Evolutionary conservation across 768 basidiomycete genomes (phyloP), one percentile per base, ranked within the genome.

Genomic region (Candolleomyces eurysporus): DNA sequence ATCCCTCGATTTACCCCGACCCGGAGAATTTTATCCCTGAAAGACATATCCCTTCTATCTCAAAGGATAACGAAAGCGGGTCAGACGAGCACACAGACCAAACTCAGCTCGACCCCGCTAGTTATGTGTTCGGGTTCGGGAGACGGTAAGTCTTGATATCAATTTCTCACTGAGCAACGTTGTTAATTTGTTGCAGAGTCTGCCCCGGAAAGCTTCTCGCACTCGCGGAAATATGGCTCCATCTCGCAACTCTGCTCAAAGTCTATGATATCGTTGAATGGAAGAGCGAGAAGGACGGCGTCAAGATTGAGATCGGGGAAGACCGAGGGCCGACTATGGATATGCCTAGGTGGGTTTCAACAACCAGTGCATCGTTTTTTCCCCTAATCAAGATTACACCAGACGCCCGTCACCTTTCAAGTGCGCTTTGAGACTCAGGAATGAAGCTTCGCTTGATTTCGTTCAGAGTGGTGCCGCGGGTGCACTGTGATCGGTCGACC

Each of bases 151-250:
- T 53, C 36, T 10, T 13, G 5, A 46, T 53, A 22, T 39, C 16
- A 17, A 5, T 31, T 32, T 53, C 32, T 31, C 19, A 14, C 14
- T 30, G 8, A 14, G 6, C 14, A 6, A 8, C 52, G 26, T 32
- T 32, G 7, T 8, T 9, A 14, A 19, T 8, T 14, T 19, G 49
- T 6, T 31, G 1, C 32, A 53, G 52, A 31, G 19, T 56, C 40
- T 56, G 54, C 40, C 54, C 54, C 2, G 54, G 54, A 6, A 56
- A 56, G 21, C 39, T 39, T 4, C 54, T 56, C 40, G 54, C 54
- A 8, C 54, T 42, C 6, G 54, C 54, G 14, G 54, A 56, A 39
- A 56, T 56, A 39, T 56, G 21, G 36, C 40, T 56, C 19, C n/a
- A n/a, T n/a, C 14, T 56, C 40, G 54, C 54, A 4, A 56, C 54